Conservation (phyloP, 129 eudicot genomes). For the Pittosporum tobira region DNA sequence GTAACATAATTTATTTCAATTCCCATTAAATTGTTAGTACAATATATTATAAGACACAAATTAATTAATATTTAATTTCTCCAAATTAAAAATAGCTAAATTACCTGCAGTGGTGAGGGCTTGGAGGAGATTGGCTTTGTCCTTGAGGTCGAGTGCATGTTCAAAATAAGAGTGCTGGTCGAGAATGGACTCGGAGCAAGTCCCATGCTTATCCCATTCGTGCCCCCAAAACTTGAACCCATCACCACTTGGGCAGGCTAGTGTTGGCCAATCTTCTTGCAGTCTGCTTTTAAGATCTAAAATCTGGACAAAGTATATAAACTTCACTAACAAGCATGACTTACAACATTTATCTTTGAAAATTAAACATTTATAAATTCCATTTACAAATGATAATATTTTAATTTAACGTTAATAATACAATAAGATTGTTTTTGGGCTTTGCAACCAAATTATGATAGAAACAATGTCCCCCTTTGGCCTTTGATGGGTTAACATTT, state of each 20-base stretch:
- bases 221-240: slow-evolving; percentile 4
- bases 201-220: slow-evolving; percentile 11
- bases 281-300: slow-evolving; percentile 7
- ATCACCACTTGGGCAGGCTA: slow-evolving; percentile 11
- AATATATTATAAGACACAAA: too few species aligned
- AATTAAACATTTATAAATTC: too few species aligned
- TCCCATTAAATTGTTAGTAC: not conserved
- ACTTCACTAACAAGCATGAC: too few species aligned
- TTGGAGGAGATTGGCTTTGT: slow-evolving; percentile 7
- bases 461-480: too few species aligned
- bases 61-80: too few species aligned
- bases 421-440: too few species aligned
- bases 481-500: too few species aligned
- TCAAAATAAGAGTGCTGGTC: slow-evolving; percentile 12
- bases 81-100: too few species aligned
- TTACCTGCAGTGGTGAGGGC: slow-evolving; percentile 6
- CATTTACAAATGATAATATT: too few species aligned
- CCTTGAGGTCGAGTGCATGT: not conserved
- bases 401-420: too few species aligned
- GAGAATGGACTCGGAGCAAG: not conserved
- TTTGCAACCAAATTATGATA: too few species aligned
- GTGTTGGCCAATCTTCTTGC: slow-evolving; percentile 13
- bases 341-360: too few species aligned
- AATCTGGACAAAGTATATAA: not conserved
- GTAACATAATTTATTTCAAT: not conserved